phyloP scores from a whole-genome alignment of 2,329 filamentous ascomycete species.

The Fusarium sp. region DNA sequence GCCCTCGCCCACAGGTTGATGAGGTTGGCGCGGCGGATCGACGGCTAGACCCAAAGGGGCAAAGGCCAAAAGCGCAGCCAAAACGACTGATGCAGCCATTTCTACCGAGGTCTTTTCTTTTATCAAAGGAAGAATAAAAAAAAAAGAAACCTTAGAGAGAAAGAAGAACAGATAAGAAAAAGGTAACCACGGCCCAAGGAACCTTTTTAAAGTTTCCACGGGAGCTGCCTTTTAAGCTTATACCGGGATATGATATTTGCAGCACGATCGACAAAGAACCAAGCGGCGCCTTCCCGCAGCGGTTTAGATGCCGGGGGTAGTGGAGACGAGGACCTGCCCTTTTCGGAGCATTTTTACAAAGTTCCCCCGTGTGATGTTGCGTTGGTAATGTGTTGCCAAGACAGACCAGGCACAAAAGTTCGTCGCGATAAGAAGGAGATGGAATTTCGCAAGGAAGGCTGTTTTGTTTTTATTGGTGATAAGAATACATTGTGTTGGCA shows the following conservation, averaged over 20 bases:
- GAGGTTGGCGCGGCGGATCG: slow-evolving; percentile 65
- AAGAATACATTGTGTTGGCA: background rate
- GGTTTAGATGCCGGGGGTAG: slow-evolving; percentile 32
- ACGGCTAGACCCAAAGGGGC: slow-evolving; percentile 51
- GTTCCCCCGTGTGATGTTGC: slow-evolving; percentile 36
- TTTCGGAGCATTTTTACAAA: slow-evolving; percentile 35
- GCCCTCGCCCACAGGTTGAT: slow-evolving; percentile 68
- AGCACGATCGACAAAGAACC: slow-evolving; percentile 17
- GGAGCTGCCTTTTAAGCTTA: slow-evolving; percentile 31
- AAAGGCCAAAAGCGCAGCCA: slow-evolving; percentile 41
- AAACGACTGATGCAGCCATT: slow-evolving; percentile 23
- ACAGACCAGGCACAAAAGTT: slow-evolving; percentile 33
- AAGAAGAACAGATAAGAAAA: background rate
- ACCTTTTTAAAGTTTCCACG: background rate
- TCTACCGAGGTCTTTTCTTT: background rate
- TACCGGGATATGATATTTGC: background rate
- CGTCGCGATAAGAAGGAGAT: background rate
- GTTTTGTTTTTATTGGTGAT: background rate
- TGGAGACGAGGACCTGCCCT: slow-evolving; percentile 24
- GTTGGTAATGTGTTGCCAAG: slow-evolving; percentile 31
- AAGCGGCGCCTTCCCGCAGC: slow-evolving; percentile 31
- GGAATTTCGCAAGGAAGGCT: background rate
- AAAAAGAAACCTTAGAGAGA: slow-evolving; percentile 5
- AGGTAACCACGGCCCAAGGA: background rate
- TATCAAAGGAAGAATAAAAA: background rate